A percentile compares a stretch with the other conserved stretches of the same genome.
phyloP scores from a whole-genome alignment of 2,329 filamentous ascomycete genomes.

The Neopestalotiopsis sp. region DNA sequence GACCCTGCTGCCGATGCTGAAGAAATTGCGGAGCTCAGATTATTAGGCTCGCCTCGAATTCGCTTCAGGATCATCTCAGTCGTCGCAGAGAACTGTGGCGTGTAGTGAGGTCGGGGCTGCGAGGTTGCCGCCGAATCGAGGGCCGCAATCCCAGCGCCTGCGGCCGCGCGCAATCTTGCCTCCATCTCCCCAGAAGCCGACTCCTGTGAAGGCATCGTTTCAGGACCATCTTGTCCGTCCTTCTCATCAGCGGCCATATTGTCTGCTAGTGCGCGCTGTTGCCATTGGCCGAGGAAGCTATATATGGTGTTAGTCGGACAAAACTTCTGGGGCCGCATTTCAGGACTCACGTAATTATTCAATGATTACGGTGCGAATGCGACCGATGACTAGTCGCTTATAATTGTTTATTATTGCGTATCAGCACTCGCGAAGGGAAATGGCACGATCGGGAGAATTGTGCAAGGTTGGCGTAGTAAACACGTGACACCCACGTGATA shows the following conservation, averaged over 20 bases:
- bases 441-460: conserved; percentile 1
- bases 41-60: conserved; percentile 40
- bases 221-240: not conserved
- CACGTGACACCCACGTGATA: conserved; percentile 5
- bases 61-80: conserved; percentile 47
- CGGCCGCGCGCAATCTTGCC: not conserved
- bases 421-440: not conserved
- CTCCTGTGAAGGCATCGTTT: not conserved
- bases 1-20: conserved; percentile 35
- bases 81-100: conserved; percentile 39
- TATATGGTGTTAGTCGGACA: not conserved
- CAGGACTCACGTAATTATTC: not conserved
- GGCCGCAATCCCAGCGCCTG: not conserved
- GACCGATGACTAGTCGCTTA: not conserved
- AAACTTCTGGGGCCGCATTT: not conserved
- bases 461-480: not conserved
- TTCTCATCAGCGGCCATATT: not conserved
- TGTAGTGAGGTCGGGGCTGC: conserved; percentile 32
- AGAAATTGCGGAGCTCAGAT: conserved; percentile 39
- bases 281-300: not conserved
- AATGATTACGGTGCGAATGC: not conserved
- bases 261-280: not conserved
- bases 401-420: not conserved
- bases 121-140: conserved; percentile 29
- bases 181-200: not conserved